Evolutionary conservation across 208 protist species (phyloP).

Genomic region (Vickermania spadyakhi): DNA sequence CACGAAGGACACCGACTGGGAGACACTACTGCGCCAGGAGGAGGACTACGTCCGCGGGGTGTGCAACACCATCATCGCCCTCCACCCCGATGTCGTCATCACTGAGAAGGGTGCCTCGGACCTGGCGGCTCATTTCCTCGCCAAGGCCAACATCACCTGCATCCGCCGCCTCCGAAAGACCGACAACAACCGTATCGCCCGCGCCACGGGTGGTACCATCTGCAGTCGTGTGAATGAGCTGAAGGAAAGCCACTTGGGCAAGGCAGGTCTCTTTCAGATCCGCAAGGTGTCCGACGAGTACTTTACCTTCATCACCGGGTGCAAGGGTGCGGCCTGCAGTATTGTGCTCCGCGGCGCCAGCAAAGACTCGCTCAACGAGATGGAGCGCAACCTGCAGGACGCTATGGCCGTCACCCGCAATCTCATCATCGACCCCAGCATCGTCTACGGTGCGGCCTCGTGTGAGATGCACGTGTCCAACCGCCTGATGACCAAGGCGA

Average conservation of each 20-base stretch:
- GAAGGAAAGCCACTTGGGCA: constrained; percentile 97
- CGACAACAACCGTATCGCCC: constrained; percentile 99
- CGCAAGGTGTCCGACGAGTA: constrained; percentile 99
- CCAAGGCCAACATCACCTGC: constrained; percentile 96
- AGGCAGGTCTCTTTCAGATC: constrained; percentile 98
- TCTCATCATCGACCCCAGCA: constrained; percentile 94
- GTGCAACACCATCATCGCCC: constrained; percentile 96
- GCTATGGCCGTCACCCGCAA: constrained; percentile 99
- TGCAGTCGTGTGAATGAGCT: constrained; percentile 96
- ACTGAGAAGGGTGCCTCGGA: constrained; percentile 99
- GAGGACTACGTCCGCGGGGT: constrained; percentile 97
- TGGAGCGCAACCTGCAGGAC: constrained; percentile 98
- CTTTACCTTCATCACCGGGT: constrained; percentile 99
- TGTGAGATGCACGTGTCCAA: constrained; percentile 96
- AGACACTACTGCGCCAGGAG: constrained; percentile 96
- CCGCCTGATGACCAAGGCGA: constrained; percentile 90
- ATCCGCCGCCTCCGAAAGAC: constrained; percentile 98
- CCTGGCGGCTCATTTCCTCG: constrained; percentile 98
- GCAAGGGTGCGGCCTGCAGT: constrained; percentile 98
- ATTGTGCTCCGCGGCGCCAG: constrained; percentile 98
- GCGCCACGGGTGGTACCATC: constrained; percentile 97
- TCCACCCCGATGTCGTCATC: constrained; percentile 99
- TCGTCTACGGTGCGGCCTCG: constrained; percentile 98
- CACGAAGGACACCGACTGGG: constrained; percentile 96
- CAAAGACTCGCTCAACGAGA: constrained; percentile 99